Conservation (phyloP, 1,284 basidiomycete genomes). For the Veloboletus limbatus region DNA sequence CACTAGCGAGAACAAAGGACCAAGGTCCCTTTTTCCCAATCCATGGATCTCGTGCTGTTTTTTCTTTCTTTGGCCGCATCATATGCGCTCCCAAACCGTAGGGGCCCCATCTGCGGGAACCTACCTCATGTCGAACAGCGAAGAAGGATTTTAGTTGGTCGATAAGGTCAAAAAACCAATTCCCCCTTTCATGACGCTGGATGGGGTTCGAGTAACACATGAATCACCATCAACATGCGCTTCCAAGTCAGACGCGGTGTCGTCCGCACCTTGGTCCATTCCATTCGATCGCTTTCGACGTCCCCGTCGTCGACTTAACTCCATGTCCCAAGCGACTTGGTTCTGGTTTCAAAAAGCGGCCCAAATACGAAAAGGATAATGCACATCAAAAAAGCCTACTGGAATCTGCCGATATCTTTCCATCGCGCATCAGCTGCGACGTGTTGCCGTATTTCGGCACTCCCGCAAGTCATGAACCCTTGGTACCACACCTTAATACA, state of each 20-base stretch:
- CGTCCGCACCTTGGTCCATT: constrained; percentile 1
- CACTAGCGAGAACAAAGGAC: neutral
- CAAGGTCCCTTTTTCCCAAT: neutral
- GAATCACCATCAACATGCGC: constrained; percentile 11
- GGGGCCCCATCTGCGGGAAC: neutral
- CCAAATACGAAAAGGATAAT: neutral
- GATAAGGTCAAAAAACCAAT: constrained; percentile 7
- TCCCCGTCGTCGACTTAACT: neutral
- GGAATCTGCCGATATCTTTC: neutral
- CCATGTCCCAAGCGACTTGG: neutral
- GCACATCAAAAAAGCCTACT: neutral
- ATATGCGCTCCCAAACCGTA: neutral
- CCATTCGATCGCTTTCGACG: neutral
- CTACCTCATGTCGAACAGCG: constrained; percentile 8
- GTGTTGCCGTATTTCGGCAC: constrained; percentile 12
- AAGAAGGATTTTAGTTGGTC: constrained; percentile 1
- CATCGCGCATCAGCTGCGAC: neutral
- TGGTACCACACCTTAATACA: constrained; percentile 5
- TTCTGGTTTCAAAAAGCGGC: neutral
- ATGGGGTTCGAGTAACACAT: neutral
- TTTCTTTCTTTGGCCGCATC: constrained; percentile 2
- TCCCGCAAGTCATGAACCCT: constrained; percentile 6
- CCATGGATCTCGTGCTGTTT: constrained; percentile 9
- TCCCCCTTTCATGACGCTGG: constrained; percentile 4
- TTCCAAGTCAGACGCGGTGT: neutral